Evolutionary conservation across 2,329 filamentous ascomycete species (phyloP).

Genomic region (Aspergillus clavatus): DNA sequence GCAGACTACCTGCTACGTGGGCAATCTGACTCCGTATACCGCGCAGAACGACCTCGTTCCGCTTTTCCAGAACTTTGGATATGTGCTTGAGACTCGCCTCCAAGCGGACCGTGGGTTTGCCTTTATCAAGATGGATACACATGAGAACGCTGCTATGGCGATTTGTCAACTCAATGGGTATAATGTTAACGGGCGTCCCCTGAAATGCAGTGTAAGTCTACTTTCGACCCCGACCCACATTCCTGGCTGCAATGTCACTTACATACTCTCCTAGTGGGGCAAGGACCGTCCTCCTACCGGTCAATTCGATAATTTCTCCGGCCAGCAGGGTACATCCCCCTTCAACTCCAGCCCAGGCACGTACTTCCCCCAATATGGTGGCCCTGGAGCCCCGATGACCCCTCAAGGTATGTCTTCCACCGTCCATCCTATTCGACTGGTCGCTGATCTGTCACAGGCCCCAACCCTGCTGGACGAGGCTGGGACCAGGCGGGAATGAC

Average conservation of each 20-base stretch:
- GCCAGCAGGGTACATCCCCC: conserved; percentile 66
- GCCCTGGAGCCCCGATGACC: conserved; percentile 60
- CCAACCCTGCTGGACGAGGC: conserved; percentile 54
- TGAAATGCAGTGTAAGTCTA: conserved; percentile 94
- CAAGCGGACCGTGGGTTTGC: conserved; percentile 97
- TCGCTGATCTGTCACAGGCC: conserved; percentile 36
- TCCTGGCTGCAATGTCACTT: conserved; percentile 28
- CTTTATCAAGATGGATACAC: conserved; percentile 98
- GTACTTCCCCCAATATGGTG: conserved; percentile 93
- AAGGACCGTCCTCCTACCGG: conserved; percentile 92
- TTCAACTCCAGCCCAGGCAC: conserved; percentile 70
- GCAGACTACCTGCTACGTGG: conserved; percentile 98
- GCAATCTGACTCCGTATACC: conserved; percentile 95
- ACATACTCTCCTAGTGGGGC: conserved; percentile 67
- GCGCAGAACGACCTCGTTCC: conserved; percentile 96
- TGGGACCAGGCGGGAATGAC: conserved; percentile 49
- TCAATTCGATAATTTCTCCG: conserved; percentile 76
- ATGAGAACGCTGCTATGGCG: conserved; percentile 96
- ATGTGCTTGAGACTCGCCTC: conserved; percentile 94
- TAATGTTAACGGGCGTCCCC: conserved; percentile 90
- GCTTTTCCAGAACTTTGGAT: conserved; percentile 97
- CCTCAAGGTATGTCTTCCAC: conserved; percentile 46
- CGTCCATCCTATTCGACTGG: neutral
- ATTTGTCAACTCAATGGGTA: conserved; percentile 98
- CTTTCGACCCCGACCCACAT: neutral